A percentile compares a stretch with the other conserved stretches of the same genome.
phyloP scores from a whole-genome alignment of 495 filamentous ascomycete genomes.

The Hypoxylon cercidicola region DNA sequence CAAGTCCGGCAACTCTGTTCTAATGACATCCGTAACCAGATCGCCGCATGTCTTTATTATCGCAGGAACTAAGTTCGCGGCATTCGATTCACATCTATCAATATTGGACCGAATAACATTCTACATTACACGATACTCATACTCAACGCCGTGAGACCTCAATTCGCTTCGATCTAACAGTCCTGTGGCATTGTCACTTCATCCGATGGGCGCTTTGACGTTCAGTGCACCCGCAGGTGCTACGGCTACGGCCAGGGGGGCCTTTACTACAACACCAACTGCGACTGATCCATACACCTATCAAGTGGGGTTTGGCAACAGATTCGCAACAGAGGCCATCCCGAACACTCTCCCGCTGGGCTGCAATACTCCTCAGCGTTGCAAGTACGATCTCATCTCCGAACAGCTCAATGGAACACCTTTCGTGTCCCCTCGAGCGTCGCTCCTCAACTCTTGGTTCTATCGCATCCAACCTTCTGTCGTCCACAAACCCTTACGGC shows the following conservation, averaged over 20 bases:
- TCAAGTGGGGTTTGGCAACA: conserved; percentile 44
- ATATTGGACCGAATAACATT: no score
- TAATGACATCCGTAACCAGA: no score
- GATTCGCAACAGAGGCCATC: conserved; percentile 42
- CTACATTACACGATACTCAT: no score
- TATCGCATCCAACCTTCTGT: conserved; percentile 77
- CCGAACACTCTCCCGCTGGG: conserved; percentile 53
- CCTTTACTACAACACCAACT: neutral
- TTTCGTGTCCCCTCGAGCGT: conserved; percentile 76
- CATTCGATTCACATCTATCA: no score
- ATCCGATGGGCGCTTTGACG: neutral
- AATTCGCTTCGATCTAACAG: neutral
- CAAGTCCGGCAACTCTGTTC: no score
- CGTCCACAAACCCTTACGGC: conserved; percentile 60
- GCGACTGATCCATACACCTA: conserved; percentile 43
- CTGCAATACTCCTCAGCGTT: conserved; percentile 77
- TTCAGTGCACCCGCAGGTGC: neutral
- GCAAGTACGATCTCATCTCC: conserved; percentile 71
- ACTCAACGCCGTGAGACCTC: no score
- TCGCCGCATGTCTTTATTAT: no score
- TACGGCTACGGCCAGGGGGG: neutral
- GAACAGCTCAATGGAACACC: conserved; percentile 87
- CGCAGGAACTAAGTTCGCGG: no score
- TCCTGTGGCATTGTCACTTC: neutral
- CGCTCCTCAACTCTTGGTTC: conserved; percentile 79